Percentiles rank a stretch among this genome's conserved stretches.
Evolutionary conservation across 805 yeast genomes (phyloP).

Genomic region (Candida berthetii): DNA sequence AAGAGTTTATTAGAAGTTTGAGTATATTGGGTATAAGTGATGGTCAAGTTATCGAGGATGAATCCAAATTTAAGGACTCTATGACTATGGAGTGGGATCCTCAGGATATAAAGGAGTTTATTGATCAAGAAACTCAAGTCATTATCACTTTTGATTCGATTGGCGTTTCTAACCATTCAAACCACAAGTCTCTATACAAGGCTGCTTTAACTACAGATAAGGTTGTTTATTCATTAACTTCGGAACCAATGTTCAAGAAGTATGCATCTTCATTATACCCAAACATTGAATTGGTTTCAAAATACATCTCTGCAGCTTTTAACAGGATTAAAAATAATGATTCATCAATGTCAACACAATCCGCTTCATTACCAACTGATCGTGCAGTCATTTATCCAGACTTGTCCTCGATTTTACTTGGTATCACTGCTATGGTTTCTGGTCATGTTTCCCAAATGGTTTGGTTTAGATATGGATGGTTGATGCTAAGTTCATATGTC

Average conservation of each 20-base stretch:
- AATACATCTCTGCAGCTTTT: not conserved
- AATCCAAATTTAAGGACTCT: slow-evolving; percentile 54
- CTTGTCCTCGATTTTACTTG: slow-evolving; percentile 20
- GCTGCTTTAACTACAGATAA: slow-evolving; percentile 26
- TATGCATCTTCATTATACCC: slow-evolving; percentile 35
- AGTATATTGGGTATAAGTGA: slow-evolving; percentile 43
- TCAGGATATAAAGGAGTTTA: slow-evolving; percentile 29
- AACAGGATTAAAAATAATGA: slow-evolving; percentile 3
- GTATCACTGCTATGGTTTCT: slow-evolving; percentile 67
- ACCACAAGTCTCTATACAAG: slow-evolving; percentile 61
- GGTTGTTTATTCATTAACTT: slow-evolving; percentile 21
- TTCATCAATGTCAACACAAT: slow-evolving; percentile 7
- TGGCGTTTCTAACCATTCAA: slow-evolving; percentile 87
- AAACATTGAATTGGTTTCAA: slow-evolving; percentile 1
- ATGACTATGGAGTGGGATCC: slow-evolving; percentile 63
- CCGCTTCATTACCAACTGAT: slow-evolving; percentile 27
- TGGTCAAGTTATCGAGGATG: slow-evolving; percentile 38
- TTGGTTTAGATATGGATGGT: slow-evolving; percentile 93
- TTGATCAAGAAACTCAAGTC: slow-evolving; percentile 28
- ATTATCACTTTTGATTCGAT: slow-evolving; percentile 72
- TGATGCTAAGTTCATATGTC: slow-evolving; percentile 69
- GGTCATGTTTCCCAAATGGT: slow-evolving; percentile 90
- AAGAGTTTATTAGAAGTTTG: slow-evolving; percentile 55
- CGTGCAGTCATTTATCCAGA: slow-evolving; percentile 31
- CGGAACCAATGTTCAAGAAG: slow-evolving; percentile 33